Base-by-base conservation (phyloP, 352 stramenopile species). In the Pythium monospermum region DNA sequence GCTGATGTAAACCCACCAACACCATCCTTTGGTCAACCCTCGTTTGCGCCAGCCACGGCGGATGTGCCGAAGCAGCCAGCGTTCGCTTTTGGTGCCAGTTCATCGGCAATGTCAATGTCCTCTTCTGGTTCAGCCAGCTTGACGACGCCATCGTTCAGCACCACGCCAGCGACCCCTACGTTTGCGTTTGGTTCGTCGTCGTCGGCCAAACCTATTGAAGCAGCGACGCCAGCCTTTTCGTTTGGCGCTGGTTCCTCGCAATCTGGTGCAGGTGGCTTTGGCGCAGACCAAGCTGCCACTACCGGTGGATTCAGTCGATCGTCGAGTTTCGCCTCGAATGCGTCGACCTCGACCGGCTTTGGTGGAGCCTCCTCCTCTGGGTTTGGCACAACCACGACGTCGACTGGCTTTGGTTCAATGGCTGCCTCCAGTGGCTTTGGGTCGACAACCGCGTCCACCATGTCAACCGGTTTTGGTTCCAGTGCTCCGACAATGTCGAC, bases 241-340 rank as follows among this genome's bases (percentile, higher is more conserved):
- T 83, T 85, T 21, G 71, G 69, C 39, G 26, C 47, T 12, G 41
- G 61, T 40, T 22, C 59, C 48, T 53, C n/a, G n/a, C n/a, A n/a
- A n/a, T n/a, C 66, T 49, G 61, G 27, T 44, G 21, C 36, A 10
- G 31, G 37, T 23, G 54, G 55, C n/a, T 84, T 84, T 58, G 68
- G 62, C n/a, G n/a, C n/a, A n/a, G n/a, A n/a, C n/a, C n/a, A n/a
- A 16, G 61, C 46, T 1, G 3, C 71, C 1, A 57, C 64, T 42
- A 18, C 57, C 67, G 13, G 30, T 35, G 30, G 30, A 35, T 35
- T 35, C 30, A 13, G 30, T 8, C 8, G 7, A n/a, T n/a, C n/a
- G n/a, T n/a, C n/a, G n/a, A n/a, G n/a, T n/a, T n/a, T n/a, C n/a
- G n/a, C n/a, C n/a, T n/a, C n/a, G n/a, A n/a, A n/a, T n/a, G n/a